Evolutionary conservation across 441 rosid genomes (phyloP), one percentile per base, ranked within the genome.

Genomic region (Adansonia grandidieri): DNA sequence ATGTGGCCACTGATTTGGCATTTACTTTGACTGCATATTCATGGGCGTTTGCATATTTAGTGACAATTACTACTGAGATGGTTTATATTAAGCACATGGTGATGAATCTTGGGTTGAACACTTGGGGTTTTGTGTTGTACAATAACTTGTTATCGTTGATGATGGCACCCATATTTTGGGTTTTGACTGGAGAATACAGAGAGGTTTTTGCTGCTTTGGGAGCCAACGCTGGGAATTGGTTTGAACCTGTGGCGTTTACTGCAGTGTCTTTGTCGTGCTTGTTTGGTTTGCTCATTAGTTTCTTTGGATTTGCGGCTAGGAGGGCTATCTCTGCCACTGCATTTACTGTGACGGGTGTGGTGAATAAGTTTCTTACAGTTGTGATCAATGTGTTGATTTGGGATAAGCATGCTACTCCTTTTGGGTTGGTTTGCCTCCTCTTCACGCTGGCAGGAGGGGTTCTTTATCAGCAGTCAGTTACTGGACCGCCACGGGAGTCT

Each of bases 51-150:
- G 96, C 97, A 10, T 94, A 94, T 84, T 78, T 96, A 75, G 88
- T 92, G 37, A 93, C 97, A 0, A 95, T 95, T 77, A 91, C 93
- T 4, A 90, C 95, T 5, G 98, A 93, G 83, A 95, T 95, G 99
- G 98, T 93, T 80, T 95, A 93, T 71, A 93, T 95, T 78, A 95
- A 95, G 79, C 99, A 95, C 82, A 95, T 93, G 86, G 96, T 95
- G 13, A 90, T 96, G 2, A 90, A 85, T 85, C 90, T 95, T 61
- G 98, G 96, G 47, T 85, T 95, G 88, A 95, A 91, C 84, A 94
- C 97, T 19, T 96, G 98, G 99, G 99, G 97, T 45, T 94, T 88
- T 79, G 99, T 96, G 61, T 60, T 89, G 7, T 96, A 96, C 82
- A 94, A 94, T 81, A 93, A 93, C 76, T 88, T 93, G 71, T 78